Base-by-base conservation (phyloP, 805 yeast species). In the Candida succiphila region DNA sequence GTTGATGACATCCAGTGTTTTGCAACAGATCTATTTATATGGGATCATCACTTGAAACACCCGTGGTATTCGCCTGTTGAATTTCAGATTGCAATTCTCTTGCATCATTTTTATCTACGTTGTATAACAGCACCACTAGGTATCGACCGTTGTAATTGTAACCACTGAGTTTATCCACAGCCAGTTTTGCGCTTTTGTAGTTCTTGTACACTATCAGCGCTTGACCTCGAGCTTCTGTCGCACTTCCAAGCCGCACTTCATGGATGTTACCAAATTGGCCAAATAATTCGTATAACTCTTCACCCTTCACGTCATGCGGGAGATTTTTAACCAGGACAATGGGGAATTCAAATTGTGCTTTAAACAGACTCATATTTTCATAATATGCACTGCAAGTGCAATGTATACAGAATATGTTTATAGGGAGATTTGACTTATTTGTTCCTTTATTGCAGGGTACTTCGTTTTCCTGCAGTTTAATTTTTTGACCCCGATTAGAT, bases 91-190 rank as follows among this genome's bases (percentile, higher is more conserved):
- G 34, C 15, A 46, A 20, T 17, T 41, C 42, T 30, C 31, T 28
- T 21, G 60, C 45, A 22, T 46, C 49, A 8, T 56, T 40, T 40
- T 48, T 56, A 35, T 70, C 77, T 12, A 70, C 67, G 25, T 52
- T 61, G 41, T 65, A 74, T 37, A 64, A 34, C 33, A 62, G 49
- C 8, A 75, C 72, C 18, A 77, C 76, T 23, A 77, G 44, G 44
- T 76, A 77, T 35, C 84, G 45, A 7, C 76, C 75, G 37, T 70
- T 66, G 40, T 69, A 69, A 44, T 75, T 75, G 38, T 67, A 69
- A 2, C 85, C 85, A 33, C 70, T 70, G 33, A 76, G 48, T 38
- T 70, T 76, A n/a, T 62, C 66, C 16, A 65, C 57, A 0, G 82
- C 81, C 22, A 51, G 48, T n/a, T 48, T 50, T 13, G 82, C 78